Percentiles rank a stretch among this genome's conserved stretches.
These are phyloP conservation scores for Pseudopyricularia javanii DNA, from an alignment of 2,329 filamentous ascomycete species.

Conservation along the genomic window DNA sequence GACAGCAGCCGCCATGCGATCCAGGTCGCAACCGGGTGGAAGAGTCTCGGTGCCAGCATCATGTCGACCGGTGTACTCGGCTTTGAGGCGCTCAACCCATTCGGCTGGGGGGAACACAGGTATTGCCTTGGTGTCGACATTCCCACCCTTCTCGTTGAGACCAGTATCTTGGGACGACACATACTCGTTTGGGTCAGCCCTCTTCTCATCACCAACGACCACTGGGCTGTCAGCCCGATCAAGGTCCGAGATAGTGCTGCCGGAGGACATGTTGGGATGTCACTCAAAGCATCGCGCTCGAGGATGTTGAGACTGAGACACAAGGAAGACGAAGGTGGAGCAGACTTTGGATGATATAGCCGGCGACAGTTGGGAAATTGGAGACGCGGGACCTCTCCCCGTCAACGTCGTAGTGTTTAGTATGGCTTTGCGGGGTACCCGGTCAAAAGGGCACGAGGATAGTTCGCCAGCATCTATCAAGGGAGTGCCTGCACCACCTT, in stretches of 20 bases:
- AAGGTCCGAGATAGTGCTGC: not conserved
- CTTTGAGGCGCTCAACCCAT: constrained; percentile 1
- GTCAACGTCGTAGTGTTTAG: not conserved
- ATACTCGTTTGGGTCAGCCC: not conserved
- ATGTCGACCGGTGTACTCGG: constrained; percentile 1
- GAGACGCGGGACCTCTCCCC: not conserved
- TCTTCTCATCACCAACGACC: not conserved
- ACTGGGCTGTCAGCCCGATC: not conserved
- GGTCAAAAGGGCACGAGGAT: not conserved
- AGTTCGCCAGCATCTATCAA: too few relatives aligned
- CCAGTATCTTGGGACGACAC: not conserved
- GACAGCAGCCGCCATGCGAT: not conserved
- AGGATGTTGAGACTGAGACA: not conserved
- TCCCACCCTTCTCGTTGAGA: not conserved
- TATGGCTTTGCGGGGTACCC: not conserved
- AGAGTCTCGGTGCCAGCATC: not conserved
- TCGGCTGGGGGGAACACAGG: not conserved
- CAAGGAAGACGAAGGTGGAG: not conserved
- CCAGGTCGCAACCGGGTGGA: not conserved
- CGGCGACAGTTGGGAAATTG: not conserved
- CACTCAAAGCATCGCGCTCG: not conserved
- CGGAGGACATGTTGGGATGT: not conserved
- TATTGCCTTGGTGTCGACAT: not conserved
- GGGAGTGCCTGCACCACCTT: not conserved
- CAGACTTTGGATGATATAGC: not conserved